These are phyloP conservation scores for Termitomyces sp. DNA, from an alignment of 768 basidiomycete genomes.

Conservation along the genomic window DNA sequence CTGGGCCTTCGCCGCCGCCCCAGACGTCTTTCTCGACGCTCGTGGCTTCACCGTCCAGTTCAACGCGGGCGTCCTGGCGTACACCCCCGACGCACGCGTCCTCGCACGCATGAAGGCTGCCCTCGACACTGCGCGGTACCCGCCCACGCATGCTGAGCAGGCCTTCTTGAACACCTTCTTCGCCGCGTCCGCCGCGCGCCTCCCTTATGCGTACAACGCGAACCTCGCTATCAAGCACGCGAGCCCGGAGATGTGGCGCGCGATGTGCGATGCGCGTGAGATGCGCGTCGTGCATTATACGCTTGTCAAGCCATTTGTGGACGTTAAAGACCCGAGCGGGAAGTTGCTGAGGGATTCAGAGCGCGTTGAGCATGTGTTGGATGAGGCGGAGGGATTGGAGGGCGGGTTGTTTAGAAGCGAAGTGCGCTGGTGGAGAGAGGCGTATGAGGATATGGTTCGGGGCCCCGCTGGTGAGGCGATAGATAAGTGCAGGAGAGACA, in stretches of 20 bases:
- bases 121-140: slow-evolving; percentile 24
- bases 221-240: slow-evolving; percentile 32
- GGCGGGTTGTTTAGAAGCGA: slow-evolving; percentile 25
- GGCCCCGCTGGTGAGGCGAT: slow-evolving; percentile 3
- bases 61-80: slow-evolving; percentile 34
- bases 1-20: slow-evolving; percentile 34
- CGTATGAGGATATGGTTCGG: slow-evolving; percentile 21
- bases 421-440: slow-evolving; percentile 26
- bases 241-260: slow-evolving; percentile 26
- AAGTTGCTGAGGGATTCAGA: slow-evolving; percentile 15
- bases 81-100: slow-evolving; percentile 23
- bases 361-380: slow-evolving; percentile 18
- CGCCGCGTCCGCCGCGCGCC: slow-evolving; percentile 24
- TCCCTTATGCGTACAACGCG: slow-evolving; percentile 37
- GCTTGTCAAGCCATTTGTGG: slow-evolving; percentile 19
- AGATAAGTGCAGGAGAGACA: neutral
- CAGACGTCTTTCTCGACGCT: slow-evolving; percentile 27
- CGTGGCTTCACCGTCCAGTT: slow-evolving; percentile 30
- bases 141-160: slow-evolving; percentile 31
- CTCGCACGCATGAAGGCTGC: slow-evolving; percentile 23
- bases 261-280: slow-evolving; percentile 17
- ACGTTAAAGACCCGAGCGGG: neutral
- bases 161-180: slow-evolving; percentile 36
- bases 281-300: slow-evolving; percentile 35
- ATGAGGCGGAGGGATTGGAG: slow-evolving; percentile 10